A percentile compares a stretch with the other conserved stretches of the same genome.
phyloP scores from a whole-genome alignment of 2,329 filamentous ascomycete genomes.

The Westerdykella ornata region DNA sequence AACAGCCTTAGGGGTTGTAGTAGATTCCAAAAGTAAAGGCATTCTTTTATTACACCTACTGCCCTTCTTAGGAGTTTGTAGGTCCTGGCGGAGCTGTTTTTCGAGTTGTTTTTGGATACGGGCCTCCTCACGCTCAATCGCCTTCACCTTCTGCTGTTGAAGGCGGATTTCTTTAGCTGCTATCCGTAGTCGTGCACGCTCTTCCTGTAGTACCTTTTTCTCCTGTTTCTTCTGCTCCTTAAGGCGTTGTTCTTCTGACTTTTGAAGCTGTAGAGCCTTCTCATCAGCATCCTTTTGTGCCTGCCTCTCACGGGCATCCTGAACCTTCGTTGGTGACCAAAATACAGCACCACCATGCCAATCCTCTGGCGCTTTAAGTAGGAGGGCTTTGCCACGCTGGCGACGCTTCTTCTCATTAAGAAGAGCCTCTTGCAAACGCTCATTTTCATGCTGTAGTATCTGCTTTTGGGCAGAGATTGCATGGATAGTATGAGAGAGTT shows the following conservation, averaged over 20 bases:
- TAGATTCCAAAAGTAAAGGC: too few relatives aligned
- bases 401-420: slow-evolving; percentile 5
- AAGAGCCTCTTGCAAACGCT: not conserved
- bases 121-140: too few relatives aligned
- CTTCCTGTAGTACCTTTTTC: too few relatives aligned
- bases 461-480: not conserved
- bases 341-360: slow-evolving; percentile 9
- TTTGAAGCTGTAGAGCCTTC: not conserved
- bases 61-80: too few relatives aligned
- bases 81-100: too few relatives aligned
- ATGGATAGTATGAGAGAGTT: not conserved
- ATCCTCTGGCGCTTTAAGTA: slow-evolving; percentile 5
- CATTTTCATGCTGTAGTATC: not conserved
- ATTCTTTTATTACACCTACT: too few relatives aligned
- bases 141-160: too few relatives aligned
- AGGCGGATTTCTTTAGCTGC: too few relatives aligned
- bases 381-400: slow-evolving; percentile 4
- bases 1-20: too few relatives aligned
- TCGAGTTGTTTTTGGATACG: too few relatives aligned
- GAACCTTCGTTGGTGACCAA: slow-evolving; percentile 6
- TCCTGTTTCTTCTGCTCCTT: not conserved
- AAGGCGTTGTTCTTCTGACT: not conserved
- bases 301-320: not conserved
- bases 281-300: not conserved
- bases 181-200: too few relatives aligned